Evolutionary conservation across 1,139 yeast genomes (phyloP).

Genomic region (Yamadazyma aaseri): DNA sequence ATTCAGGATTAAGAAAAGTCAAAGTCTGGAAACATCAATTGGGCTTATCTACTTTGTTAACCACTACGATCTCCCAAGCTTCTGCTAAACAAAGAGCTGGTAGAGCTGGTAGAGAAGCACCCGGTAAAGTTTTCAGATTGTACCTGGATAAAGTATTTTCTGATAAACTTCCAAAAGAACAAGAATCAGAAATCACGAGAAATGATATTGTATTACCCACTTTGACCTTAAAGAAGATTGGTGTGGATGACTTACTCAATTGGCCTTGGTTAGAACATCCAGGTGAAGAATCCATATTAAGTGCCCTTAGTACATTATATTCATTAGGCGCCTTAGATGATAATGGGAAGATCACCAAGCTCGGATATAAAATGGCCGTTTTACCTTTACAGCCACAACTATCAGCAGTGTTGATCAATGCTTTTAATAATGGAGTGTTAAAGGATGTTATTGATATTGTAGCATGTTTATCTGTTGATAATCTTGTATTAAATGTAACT

Average conservation of each 20-base stretch:
- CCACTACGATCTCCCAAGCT: conserved; percentile 91
- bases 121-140: conserved; percentile 83
- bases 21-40: conserved; percentile 92
- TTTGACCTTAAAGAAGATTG: conserved; percentile 76
- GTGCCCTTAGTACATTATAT: conserved; percentile 78
- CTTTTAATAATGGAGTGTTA: conserved; percentile 57
- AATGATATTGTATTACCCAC: conserved; percentile 84
- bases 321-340: conserved; percentile 79
- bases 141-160: conserved; percentile 71
- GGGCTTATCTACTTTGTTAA: conserved; percentile 85
- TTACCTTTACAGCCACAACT: conserved; percentile 89
- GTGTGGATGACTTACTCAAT: conserved; percentile 76
- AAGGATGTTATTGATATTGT: conserved; percentile 80
- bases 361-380: conserved; percentile 83
- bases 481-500: conserved; percentile 62
- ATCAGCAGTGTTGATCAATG: conserved; percentile 80
- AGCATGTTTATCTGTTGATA: conserved; percentile 91
- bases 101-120: conserved; percentile 96
- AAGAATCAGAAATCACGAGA: conserved; percentile 90
- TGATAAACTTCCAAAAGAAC: conserved; percentile 61
- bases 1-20: conserved; percentile 88
- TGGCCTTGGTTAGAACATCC: conserved; percentile 97
- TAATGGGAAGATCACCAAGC: conserved; percentile 66
- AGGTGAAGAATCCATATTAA: conserved; percentile 68
- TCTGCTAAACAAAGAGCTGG: conserved; percentile 96